Evolutionary conservation across 352 stramenopile species (phyloP), one percentile per base, ranked within the genome.

Genomic region (Saprolegnia diclina): DNA sequence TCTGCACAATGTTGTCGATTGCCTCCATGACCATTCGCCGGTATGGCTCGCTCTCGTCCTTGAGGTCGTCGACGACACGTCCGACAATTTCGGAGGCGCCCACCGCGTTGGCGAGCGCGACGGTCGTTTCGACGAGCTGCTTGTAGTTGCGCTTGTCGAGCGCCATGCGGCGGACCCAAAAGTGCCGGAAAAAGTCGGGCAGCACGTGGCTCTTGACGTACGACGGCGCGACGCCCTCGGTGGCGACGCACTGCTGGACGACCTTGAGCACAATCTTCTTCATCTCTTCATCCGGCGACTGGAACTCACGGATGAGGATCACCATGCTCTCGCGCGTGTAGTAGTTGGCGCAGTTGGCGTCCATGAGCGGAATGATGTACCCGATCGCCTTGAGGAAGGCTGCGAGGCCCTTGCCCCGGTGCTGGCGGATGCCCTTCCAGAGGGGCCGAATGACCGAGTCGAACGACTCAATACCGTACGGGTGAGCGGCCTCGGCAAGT

Each of bases 381-480:
- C 96, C 97, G 76, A 99, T 98, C 19, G 97, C 97, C 76, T 99
- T 99, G 32, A 99, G 77, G 74, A 99, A 99, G 4, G 97, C 97
- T 18, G 97, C 97, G 32, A 99, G 79, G 14, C 94, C 95, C 75
- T 99, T 99, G 35, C 97, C 97, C 45, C 98, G 92, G 75, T 99
- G 97, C 74, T 98, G 95, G 11, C 97, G 84, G 37, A 98, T 98
- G 52, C 97, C 97, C 73, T 98, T 97, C 92, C 97, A 99, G 29
- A 99, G 78, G 18, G 96, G 94, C 67, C 95, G 88, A 53, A 99
- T 87, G 19, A 99, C 96, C 6, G 90, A 96, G 79, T 99, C 97
- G 78, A 99, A 99, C 69, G 91, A 98, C 78, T 99, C 97, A 74
- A 99, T 99, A 73, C 97, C 97, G 77, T 99, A 99, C 26, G 97